Evolutionary conservation across 1,284 basidiomycete genomes (phyloP).

Genomic region (Megacollybia platyphylla): DNA sequence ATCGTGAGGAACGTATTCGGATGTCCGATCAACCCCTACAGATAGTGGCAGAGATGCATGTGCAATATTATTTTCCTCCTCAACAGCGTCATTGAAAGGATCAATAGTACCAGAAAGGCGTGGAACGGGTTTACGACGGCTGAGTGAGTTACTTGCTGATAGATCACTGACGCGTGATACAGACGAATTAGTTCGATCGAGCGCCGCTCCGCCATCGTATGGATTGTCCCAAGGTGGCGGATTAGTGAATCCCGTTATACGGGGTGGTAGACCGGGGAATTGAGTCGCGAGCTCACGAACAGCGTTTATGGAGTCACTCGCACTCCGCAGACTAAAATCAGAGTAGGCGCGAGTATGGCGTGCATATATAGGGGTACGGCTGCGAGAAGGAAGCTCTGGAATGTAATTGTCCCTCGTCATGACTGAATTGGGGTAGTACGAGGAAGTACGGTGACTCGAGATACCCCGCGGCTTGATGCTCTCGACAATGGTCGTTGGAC

Average conservation of each 20-base stretch:
- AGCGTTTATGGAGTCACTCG: slow-evolving; percentile 25
- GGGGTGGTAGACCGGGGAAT: slow-evolving; percentile 37
- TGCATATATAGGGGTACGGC: background rate
- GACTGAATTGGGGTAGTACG: slow-evolving; percentile 6
- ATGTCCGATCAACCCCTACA: background rate
- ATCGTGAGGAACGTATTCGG: background rate
- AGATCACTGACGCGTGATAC: background rate
- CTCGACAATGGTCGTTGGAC: slow-evolving; percentile 18
- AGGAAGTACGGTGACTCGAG: slow-evolving; percentile 8
- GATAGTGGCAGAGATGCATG: background rate
- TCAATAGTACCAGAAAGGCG: slow-evolving; percentile 9
- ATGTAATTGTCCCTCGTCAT: slow-evolving; percentile 5
- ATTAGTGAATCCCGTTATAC: slow-evolving; percentile 11
- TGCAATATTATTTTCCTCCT: background rate
- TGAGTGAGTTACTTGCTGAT: slow-evolving; percentile 1
- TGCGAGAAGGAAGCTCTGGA: background rate
- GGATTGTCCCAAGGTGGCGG: background rate
- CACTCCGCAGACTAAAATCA: slow-evolving; percentile 9
- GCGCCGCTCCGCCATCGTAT: background rate
- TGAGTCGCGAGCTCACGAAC: slow-evolving; percentile 35
- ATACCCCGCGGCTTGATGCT: slow-evolving; percentile 13
- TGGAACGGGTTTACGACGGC: slow-evolving; percentile 2
- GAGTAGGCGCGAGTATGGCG: slow-evolving; percentile 7
- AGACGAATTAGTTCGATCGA: background rate
- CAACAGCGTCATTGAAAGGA: slow-evolving; percentile 12